Conservation (phyloP, 306 rosid species). For the Inga oerstediana region DNA sequence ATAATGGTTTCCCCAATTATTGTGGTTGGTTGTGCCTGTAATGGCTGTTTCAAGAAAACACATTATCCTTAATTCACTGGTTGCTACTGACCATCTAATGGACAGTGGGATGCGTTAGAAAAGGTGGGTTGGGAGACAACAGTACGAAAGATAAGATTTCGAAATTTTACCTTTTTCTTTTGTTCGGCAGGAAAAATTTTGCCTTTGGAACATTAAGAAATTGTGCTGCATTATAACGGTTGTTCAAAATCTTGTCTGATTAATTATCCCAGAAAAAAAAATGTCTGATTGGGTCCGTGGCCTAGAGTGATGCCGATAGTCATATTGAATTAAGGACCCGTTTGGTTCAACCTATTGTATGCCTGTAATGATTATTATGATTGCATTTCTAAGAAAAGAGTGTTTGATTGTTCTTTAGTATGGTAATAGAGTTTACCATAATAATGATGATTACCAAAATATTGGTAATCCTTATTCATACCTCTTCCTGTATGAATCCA, state of each 20-base stretch:
- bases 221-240: background rate
- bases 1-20: too few species aligned
- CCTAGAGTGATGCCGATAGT: background rate
- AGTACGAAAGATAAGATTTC: background rate
- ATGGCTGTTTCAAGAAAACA: background rate
- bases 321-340: background rate
- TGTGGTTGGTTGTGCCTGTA: background rate
- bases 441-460: too few species aligned
- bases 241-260: background rate
- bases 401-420: too few species aligned
- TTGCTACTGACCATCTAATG: background rate
- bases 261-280: background rate
- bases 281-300: background rate
- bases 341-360: too few species aligned
- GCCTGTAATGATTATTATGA: too few species aligned
- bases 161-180: background rate
- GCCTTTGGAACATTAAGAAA: background rate
- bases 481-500: too few species aligned
- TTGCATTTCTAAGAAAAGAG: too few species aligned
- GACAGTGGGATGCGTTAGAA: background rate
- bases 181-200: background rate
- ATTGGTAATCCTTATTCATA: too few species aligned
- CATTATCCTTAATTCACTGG: background rate
- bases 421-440: too few species aligned
- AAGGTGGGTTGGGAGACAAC: background rate